Evolutionary conservation across 2,329 filamentous ascomycete species (phyloP), one percentile per base, ranked within the genome.

Genomic region (Volutella citrinella): DNA sequence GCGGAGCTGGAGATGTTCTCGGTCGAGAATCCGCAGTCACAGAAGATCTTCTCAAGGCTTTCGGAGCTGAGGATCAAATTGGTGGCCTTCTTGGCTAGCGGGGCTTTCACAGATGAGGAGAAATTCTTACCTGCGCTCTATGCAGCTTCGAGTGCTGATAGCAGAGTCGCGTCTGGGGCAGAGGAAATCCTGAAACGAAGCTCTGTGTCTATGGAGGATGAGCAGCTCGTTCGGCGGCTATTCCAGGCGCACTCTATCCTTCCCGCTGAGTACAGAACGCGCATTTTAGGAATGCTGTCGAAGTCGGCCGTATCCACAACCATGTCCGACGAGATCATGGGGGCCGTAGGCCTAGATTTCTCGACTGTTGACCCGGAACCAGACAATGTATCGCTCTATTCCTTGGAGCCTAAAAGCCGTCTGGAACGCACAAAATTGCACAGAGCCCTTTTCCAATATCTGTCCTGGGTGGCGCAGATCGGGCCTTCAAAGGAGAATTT

Each of bases 151-250:
- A 90, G 90, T 60, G 68, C 81, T 2, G 93, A 96, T 46, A 87
- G 82, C 21, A 78, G 84, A 8, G 81, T 96, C 22, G 81, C 86
- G 10, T 80, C 84, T n/a, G 68, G 87, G n/a, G 91, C 87, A 0
- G 88, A 96, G 36, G 89, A 95, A 50, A 78, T 94, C 30, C 63
- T 97, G 45, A 98, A 96, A 62, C 75, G 90, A 45, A 84, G 78
- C 19, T 74, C 78, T 3, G 76, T 86, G 8, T 80, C 85, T 8
- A 66, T 96, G 17, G 91, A 97, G 56, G 75, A 87, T 42, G 51
- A 68, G 9, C 48, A 58, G 2, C 61, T 89, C 3, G 70, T 95
- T 4, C 65, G 74, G 36, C 68, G 74, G 12, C 67, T 97, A 4
- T 90, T 89, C 49, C 63, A 72, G 5, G 72, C 89, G 3, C 94